phyloP scores from a whole-genome alignment of 805 yeast species.

The Novakomyces olei region DNA sequence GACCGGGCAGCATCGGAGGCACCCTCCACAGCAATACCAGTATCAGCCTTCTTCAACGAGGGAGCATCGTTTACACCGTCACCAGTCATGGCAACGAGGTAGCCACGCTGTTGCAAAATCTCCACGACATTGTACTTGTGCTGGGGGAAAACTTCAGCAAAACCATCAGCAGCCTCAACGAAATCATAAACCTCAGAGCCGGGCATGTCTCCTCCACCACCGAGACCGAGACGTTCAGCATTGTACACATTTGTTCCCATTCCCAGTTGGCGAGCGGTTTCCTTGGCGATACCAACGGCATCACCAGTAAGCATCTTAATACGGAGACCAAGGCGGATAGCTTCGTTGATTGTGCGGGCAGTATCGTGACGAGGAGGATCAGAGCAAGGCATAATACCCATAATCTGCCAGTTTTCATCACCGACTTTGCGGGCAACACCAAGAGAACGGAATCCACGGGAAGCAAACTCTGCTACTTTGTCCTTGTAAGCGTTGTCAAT shows the following conservation, averaged over 20 bases:
- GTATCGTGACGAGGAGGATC: constrained; percentile 98
- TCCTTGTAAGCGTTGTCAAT: constrained; percentile 84
- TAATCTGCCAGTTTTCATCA: constrained; percentile 94
- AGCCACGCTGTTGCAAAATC: constrained; percentile 40
- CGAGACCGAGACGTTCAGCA: constrained; percentile 90
- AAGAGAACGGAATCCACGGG: constrained; percentile 94
- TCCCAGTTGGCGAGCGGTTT: constrained; percentile 94
- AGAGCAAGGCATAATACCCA: constrained; percentile 97
- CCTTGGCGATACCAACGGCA: constrained; percentile 97
- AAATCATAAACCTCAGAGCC: constrained; percentile 45
- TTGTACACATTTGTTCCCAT: constrained; percentile 89
- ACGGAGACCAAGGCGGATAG: constrained; percentile 74
- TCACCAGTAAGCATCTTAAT: constrained; percentile 98
- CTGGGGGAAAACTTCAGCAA: constrained; percentile 51
- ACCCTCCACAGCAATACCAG: constrained; percentile 66
- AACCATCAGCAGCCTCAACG: constrained; percentile 84
- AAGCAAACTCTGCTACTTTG: constrained; percentile 92
- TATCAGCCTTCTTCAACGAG: constrained; percentile 46
- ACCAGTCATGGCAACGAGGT: constrained; percentile 50
- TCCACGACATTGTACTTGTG: constrained; percentile 47
- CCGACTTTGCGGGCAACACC: constrained; percentile 99
- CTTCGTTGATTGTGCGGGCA: constrained; percentile 82
- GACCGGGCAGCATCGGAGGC: constrained; percentile 25
- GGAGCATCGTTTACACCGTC: constrained; percentile 53
- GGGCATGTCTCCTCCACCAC: constrained; percentile 45